These are phyloP conservation scores for Tolypocladium sp. DNA, from an alignment of 2,329 filamentous ascomycete genomes.

Conservation along the genomic window DNA sequence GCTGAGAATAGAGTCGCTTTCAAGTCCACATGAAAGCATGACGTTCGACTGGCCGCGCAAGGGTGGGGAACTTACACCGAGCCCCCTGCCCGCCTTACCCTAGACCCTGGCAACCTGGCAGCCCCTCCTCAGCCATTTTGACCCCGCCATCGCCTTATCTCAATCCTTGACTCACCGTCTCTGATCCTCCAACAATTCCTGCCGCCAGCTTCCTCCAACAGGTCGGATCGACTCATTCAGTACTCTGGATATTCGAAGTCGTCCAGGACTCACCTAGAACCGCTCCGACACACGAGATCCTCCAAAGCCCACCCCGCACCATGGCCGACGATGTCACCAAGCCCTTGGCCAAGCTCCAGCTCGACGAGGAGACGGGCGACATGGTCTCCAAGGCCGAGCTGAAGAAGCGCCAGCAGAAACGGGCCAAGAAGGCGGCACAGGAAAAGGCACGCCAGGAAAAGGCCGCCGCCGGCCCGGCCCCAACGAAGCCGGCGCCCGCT, in stretches of 20 bases:
- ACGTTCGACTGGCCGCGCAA: neutral
- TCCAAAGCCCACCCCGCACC: neutral
- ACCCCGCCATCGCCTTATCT: neutral
- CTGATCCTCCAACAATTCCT: neutral
- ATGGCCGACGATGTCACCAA: conserved; percentile 41
- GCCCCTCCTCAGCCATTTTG: neutral
- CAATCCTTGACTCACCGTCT: neutral
- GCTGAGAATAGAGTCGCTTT: neutral
- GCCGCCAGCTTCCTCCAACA: neutral
- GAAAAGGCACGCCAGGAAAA: conserved; percentile 77
- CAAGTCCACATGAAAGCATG: neutral
- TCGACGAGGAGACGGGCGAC: conserved; percentile 55
- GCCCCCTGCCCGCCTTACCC: neutral
- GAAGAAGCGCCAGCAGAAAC: conserved; percentile 49
- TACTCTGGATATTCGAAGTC: neutral
- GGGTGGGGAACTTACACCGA: neutral
- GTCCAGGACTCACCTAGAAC: neutral
- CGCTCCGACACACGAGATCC: no score
- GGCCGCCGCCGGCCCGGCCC: conserved; percentile 51
- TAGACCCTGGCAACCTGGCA: neutral
- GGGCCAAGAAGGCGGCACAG: conserved; percentile 44
- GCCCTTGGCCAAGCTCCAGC: conserved; percentile 45
- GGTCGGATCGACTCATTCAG: neutral
- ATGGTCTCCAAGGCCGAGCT: conserved; percentile 55
- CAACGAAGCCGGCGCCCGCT: conserved; percentile 18